Conservation (phyloP, 1,284 basidiomycete species). For the Ganoderma resinaceum region DNA sequence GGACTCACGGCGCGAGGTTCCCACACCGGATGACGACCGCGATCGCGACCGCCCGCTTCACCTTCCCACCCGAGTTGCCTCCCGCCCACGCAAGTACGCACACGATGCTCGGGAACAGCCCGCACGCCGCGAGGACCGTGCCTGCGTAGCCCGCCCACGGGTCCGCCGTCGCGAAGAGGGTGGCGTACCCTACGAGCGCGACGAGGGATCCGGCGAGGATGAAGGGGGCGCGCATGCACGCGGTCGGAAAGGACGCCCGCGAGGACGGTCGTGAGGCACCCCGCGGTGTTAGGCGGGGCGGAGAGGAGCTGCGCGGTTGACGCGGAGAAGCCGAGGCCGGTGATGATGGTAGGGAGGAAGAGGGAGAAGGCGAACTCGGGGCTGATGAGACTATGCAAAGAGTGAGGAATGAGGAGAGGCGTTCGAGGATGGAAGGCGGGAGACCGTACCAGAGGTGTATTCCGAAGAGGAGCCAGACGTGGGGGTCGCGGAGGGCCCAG, state of each 20-base stretch:
- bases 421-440: neutral
- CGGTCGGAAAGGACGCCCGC: conserved; percentile 20
- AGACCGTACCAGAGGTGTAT: conserved; percentile 29
- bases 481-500: conserved; percentile 36
- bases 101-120: conserved; percentile 67
- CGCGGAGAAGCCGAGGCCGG: conserved; percentile 38
- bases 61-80: conserved; percentile 74
- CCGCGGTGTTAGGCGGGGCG: conserved; percentile 31
- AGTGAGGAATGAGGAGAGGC: conserved; percentile 33
- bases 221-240: conserved; percentile 46
- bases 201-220: conserved; percentile 60
- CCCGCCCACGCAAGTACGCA: conserved; percentile 67
- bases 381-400: conserved; percentile 22
- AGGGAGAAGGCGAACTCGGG: conserved; percentile 26
- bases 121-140: conserved; percentile 63
- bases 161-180: conserved; percentile 55
- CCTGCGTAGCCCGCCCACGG: conserved; percentile 67
- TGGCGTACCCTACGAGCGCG: conserved; percentile 68
- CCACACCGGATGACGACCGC: conserved; percentile 74
- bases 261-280: conserved; percentile 23
- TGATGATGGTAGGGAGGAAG: conserved; percentile 42
- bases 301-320: conserved; percentile 36
- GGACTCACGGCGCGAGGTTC: conserved; percentile 56
- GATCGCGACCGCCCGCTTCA: conserved; percentile 69
- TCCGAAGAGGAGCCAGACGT: conserved; percentile 51